These are phyloP conservation scores for Deuterostichococcus epilithicus DNA, from an alignment of 139 green algal genomes.

Conservation along the genomic window DNA sequence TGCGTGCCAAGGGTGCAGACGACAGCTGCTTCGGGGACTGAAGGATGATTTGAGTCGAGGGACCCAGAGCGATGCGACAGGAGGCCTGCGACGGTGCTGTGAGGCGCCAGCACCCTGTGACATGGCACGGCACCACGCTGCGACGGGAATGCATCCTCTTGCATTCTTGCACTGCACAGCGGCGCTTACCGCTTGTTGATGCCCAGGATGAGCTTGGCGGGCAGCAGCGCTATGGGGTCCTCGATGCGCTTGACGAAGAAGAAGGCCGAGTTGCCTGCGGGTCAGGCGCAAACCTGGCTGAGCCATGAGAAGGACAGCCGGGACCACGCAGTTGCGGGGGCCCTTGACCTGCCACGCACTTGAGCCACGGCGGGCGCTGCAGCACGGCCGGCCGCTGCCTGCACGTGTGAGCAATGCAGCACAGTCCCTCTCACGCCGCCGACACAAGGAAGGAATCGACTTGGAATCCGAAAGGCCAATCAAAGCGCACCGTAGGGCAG, in stretches of 20 bases:
- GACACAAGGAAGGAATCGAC: constrained; percentile 58
- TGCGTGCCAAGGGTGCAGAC: not conserved
- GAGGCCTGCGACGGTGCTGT: too few species aligned
- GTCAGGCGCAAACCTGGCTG: not conserved
- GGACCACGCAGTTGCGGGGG: too few species aligned
- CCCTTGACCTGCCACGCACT: too few species aligned
- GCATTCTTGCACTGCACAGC: constrained; percentile 34
- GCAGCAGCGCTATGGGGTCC: constrained; percentile 94
- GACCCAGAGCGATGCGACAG: not conserved
- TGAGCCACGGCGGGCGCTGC: too few species aligned
- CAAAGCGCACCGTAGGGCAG: constrained; percentile 81
- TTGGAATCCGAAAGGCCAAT: constrained; percentile 15
- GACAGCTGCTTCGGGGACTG: too few species aligned
- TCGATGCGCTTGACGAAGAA: constrained; percentile 83
- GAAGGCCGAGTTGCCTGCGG: constrained; percentile 65
- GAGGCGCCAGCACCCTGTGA: too few species aligned
- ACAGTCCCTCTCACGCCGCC: not conserved
- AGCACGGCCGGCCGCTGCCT: too few species aligned
- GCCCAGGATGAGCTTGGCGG: constrained; percentile 88
- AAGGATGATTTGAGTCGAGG: too few species aligned
- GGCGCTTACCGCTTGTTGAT: constrained; percentile 96
- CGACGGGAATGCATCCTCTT: too few species aligned
- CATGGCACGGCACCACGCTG: too few species aligned
- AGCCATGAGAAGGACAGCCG: not conserved
- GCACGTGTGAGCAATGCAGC: too few species aligned